phyloP scores from a whole-genome alignment of 106 monocot species.

The Chionographis japonica region DNA sequence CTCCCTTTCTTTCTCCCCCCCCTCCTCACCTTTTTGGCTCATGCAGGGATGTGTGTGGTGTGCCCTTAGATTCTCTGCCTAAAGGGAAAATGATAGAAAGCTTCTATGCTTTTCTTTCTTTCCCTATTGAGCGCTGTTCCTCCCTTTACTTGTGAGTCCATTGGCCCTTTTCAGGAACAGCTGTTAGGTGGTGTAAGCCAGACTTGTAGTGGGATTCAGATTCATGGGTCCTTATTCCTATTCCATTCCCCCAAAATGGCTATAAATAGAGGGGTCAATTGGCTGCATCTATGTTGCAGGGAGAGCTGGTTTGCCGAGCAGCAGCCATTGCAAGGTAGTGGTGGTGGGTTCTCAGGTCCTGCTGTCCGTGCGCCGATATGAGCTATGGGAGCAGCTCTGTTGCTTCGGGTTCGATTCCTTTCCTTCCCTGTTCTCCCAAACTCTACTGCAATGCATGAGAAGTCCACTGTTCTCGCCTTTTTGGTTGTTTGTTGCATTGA shows the following conservation, averaged over 20 bases:
- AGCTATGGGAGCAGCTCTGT: slow-evolving; percentile 68
- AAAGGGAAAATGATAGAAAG: neutral
- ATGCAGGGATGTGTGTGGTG: too few species aligned
- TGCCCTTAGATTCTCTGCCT: too few species aligned
- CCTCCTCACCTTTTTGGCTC: too few species aligned
- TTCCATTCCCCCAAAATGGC: neutral
- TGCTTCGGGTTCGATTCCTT: slow-evolving; percentile 49
- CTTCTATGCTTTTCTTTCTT: neutral
- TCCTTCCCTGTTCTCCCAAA: neutral
- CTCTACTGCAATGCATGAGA: neutral
- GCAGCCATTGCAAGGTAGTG: neutral
- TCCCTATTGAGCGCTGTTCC: too few species aligned
- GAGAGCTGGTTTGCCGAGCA: neutral
- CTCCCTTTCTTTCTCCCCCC: too few species aligned
- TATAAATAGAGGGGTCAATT: neutral
- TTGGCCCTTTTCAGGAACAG: neutral
- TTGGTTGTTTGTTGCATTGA: neutral
- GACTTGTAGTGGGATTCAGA: neutral
- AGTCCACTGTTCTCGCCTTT: neutral
- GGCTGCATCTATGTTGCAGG: slow-evolving; percentile 3
- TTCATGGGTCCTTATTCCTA: neutral
- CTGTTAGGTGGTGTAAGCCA: neutral
- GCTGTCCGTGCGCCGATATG: slow-evolving; percentile 27
- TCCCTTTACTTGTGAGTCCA: too few species aligned
- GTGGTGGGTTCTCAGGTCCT: slow-evolving; percentile 1